Conservation (phyloP, 164 flowering plant species). For the Berberis thunbergii region DNA sequence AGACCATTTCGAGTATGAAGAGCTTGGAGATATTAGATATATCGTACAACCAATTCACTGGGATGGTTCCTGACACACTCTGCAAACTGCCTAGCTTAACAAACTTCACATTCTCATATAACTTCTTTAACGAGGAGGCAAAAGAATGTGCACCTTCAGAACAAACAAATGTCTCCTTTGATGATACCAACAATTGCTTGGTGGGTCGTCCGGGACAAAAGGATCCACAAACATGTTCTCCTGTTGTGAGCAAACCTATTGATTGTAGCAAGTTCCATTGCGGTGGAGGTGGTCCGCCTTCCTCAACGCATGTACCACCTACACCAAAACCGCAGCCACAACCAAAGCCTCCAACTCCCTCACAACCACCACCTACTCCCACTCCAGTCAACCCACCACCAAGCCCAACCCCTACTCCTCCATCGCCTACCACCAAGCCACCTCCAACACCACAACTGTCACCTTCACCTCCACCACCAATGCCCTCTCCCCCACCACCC, state of each 20-base stretch:
- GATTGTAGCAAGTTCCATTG: slow-evolving; percentile 3
- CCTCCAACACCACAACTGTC: slow-evolving; percentile 2
- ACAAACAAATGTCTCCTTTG: neutral
- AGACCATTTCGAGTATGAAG: slow-evolving; percentile 25
- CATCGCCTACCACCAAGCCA: neutral
- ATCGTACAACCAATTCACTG: slow-evolving; percentile 38
- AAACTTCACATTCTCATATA: slow-evolving; percentile 47
- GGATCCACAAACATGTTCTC: neutral
- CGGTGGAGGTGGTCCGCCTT: neutral
- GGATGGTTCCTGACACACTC: slow-evolving; percentile 37
- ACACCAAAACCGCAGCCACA: neutral
- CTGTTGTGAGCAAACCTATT: slow-evolving; percentile 1
- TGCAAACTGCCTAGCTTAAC: slow-evolving; percentile 43
- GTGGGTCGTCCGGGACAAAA: slow-evolving; percentile 4
- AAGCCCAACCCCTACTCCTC: neutral
- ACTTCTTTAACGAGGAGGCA: slow-evolving; percentile 44
- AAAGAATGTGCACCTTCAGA: neutral
- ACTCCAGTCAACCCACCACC: neutral
- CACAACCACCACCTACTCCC: neutral
- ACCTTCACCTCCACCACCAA: neutral
- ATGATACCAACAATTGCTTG: slow-evolving; percentile 5
- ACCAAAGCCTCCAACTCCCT: neutral
- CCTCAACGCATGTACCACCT: neutral
- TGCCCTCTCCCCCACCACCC: slow-evolving; percentile 4
- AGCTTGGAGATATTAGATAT: slow-evolving; percentile 29